Base-by-base conservation (phyloP, 768 basidiomycete species). In the Kwoniella dejecticola region DNA sequence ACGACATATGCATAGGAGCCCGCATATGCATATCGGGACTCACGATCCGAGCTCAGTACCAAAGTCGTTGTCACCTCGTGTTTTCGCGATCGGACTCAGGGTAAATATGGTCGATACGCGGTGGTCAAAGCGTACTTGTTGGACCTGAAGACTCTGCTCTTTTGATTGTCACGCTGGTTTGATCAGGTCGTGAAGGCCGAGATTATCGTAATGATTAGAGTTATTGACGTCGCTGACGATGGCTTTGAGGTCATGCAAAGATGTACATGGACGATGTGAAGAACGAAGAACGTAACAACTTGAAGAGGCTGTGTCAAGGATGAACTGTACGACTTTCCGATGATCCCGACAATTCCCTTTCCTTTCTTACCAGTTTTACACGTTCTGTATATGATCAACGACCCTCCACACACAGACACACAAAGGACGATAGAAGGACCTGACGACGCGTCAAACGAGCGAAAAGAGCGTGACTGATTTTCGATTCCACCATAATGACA, bases 401-500 rank as follows among this genome's bases (percentile, higher is more conserved):
- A 2, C 11, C 17, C 30, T 17, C 30, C 30, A 50, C n/a, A 50
- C 48, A 50, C 26, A 29, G 24, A 15, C 48, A 50, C 31, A 29
- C 48, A 50, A 12, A 26, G 13, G 29, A 26, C 19, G 41, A 11
- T n/a, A n/a, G 19, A 2, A 13, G 26, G n/a, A 13, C 21, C 26
- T 29, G 21, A 48, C 12, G 23, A 52, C 27, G 52, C 52, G 38
- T 33, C 7, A 13, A 4, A 40, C 30, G 19, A 26, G 24, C 41
- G 44, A 19, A 40, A 46, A 42, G 19, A 7, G 41, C 54, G 54
- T 21, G 54, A 56, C 54, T 56, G 54, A 56, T 56, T 46, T n/a
- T n/a, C n/a, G n/a, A n/a, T n/a, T n/a, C 42, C 17, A 17, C 36
- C 40, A 11, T 36, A 19, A 26, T 55, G 24, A 26, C 33, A 4